A percentile compares a stretch with the other conserved stretches of the same genome.
These are phyloP conservation scores for Mollisiaceae sp. DNA, from an alignment of 2,329 filamentous ascomycete genomes.

Conservation along the genomic window DNA sequence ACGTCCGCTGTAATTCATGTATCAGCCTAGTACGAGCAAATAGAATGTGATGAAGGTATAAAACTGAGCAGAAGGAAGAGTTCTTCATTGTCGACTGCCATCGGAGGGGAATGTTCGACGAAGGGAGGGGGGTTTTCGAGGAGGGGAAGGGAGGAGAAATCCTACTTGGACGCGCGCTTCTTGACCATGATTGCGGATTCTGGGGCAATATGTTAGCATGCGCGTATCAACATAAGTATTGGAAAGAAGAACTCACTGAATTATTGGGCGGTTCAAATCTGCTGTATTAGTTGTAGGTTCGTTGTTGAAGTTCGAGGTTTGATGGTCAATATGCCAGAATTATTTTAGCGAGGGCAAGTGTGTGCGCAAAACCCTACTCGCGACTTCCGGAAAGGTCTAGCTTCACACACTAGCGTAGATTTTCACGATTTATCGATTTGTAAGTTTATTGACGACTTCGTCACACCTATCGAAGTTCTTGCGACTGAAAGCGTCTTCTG, in stretches of 20 bases:
- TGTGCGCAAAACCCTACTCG: background rate
- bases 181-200: conserved; percentile 71
- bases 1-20: conserved; percentile 71
- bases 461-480: too few relatives aligned
- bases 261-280: too few relatives aligned
- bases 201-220: conserved; percentile 36
- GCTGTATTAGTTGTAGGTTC: too few relatives aligned
- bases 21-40: background rate
- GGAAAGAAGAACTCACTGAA: too few relatives aligned
- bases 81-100: too few relatives aligned
- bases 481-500: too few relatives aligned
- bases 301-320: too few relatives aligned
- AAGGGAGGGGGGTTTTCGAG: conserved; percentile 3
- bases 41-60: too few relatives aligned
- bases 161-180: conserved; percentile 73
- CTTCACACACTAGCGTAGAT: background rate
- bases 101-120: background rate
- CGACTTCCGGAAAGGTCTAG: background rate
- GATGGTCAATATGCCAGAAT: background rate
- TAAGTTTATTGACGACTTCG: too few relatives aligned
- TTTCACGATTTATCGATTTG: background rate
- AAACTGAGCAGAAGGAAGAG: too few relatives aligned
- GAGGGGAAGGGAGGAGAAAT: conserved; percentile 22
- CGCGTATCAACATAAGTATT: too few relatives aligned
- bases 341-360: background rate